A percentile compares a stretch with the other conserved stretches of the same genome.
phyloP scores from a whole-genome alignment of 306 rosid genomes.

The Sicyos edulis region DNA sequence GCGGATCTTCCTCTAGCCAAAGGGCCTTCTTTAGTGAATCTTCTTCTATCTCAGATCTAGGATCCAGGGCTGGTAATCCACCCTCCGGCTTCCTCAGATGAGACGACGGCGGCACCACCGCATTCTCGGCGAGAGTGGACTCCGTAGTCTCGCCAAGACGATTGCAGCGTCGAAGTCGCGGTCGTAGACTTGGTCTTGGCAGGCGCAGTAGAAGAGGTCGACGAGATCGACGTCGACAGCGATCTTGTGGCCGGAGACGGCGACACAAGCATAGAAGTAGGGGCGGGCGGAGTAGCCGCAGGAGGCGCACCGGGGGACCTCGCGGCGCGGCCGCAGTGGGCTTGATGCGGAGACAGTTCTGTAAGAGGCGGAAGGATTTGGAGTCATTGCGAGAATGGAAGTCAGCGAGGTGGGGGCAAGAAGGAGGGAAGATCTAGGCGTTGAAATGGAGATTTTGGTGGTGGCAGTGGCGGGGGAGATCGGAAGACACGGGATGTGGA shows the following conservation, averaged over 20 bases:
- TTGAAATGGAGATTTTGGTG: constrained; percentile 20
- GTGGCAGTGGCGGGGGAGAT: constrained; percentile 24
- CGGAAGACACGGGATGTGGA: constrained; percentile 56
- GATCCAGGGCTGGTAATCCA: constrained; percentile 66
- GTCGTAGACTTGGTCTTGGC: constrained; percentile 83
- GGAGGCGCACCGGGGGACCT: constrained; percentile 52
- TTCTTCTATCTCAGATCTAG: constrained; percentile 67
- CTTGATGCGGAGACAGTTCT: constrained; percentile 74
- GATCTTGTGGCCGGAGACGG: constrained; percentile 81
- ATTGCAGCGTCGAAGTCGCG: constrained; percentile 84
- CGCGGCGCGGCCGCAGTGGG: constrained; percentile 77
- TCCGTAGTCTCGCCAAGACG: constrained; percentile 59
- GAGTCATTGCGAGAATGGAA: constrained; percentile 58
- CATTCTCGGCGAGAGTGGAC: constrained; percentile 39
- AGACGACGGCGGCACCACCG: constrained; percentile 32
- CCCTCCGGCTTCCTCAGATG: constrained; percentile 71
- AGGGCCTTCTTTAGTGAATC: too few relatives aligned
- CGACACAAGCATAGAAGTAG: constrained; percentile 60
- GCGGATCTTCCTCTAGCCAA: too few relatives aligned
- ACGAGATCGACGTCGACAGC: constrained; percentile 89
- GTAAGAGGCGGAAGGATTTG: constrained; percentile 66
- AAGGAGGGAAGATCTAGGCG: too few relatives aligned
- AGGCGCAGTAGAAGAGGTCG: constrained; percentile 84
- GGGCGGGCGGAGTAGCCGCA: constrained; percentile 49
- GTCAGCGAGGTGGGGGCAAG: constrained; percentile 70